Evolutionary conservation across 2,329 filamentous ascomycete genomes (phyloP).

Genomic region (Apiospora aurea): DNA sequence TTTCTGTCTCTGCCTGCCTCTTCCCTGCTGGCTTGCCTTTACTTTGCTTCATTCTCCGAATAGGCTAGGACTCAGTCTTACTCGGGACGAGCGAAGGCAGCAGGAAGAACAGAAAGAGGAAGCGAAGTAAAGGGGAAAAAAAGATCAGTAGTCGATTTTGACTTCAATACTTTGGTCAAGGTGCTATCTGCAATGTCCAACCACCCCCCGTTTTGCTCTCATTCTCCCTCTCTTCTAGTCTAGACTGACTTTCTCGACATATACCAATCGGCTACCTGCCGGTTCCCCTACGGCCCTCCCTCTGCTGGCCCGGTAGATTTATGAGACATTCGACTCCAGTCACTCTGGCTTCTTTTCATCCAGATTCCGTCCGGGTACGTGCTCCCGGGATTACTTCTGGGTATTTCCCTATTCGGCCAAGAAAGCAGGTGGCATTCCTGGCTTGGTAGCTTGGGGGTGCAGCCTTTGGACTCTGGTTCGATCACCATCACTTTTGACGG

Average conservation of each 20-base stretch:
- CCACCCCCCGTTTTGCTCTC: constrained; percentile 18
- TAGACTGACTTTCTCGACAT: constrained; percentile 18
- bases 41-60: background rate
- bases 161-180: constrained; percentile 18
- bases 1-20: background rate
- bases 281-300: background rate
- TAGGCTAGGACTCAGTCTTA: background rate
- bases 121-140: background rate
- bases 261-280: constrained; percentile 19
- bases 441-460: constrained; percentile 3
- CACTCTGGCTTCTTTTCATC: constrained; percentile 1
- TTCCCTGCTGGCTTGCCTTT: background rate
- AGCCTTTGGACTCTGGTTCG: constrained; percentile 4
- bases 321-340: constrained; percentile 20
- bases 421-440: background rate
- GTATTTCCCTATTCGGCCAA: constrained; percentile 8
- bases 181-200: constrained; percentile 19
- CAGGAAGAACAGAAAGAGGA: background rate
- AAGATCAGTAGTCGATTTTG: background rate
- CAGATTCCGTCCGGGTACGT: constrained; percentile 1
- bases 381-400: background rate
- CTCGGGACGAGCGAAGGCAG: constrained; percentile 4
- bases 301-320: constrained; percentile 11
- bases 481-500: background rate
- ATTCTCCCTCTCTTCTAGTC: constrained; percentile 22